A percentile compares a stretch with the other conserved stretches of the same genome.
Conservation (phyloP, 208 protist species). For the Phytomonas francai region DNA sequence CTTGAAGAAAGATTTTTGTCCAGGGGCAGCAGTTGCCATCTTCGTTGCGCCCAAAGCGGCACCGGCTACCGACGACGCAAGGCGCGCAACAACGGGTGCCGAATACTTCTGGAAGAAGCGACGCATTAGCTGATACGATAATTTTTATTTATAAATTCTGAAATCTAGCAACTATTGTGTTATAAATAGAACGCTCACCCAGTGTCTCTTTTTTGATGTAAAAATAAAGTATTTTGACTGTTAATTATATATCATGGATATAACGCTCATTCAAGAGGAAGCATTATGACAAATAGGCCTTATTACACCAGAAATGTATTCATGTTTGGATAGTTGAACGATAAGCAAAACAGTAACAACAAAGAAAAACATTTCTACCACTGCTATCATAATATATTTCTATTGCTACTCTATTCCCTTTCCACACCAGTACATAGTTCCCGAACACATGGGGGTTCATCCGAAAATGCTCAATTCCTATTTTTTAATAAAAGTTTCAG, state of each 20-base stretch:
- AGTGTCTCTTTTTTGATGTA: too few relatives aligned
- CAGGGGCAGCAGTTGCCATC: slow-evolving; percentile 17
- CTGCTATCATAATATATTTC: not conserved
- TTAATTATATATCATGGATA: slow-evolving; percentile 8
- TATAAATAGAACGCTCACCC: not conserved
- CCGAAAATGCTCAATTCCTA: too few relatives aligned
- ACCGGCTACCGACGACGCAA: slow-evolving; percentile 26
- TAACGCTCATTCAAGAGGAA: not conserved
- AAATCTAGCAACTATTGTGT: slow-evolving; percentile 6
- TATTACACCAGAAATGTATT: too few relatives aligned
- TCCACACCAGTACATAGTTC: not conserved
- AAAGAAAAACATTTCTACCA: slow-evolving; percentile 4
- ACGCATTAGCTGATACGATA: slow-evolving; percentile 26
- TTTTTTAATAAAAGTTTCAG: not conserved
- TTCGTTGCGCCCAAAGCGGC: slow-evolving; percentile 21
- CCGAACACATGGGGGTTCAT: too few relatives aligned
- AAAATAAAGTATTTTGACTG: too few relatives aligned
- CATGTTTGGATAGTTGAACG: not conserved
- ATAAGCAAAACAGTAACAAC: slow-evolving; percentile 2
- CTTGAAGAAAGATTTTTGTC: slow-evolving; percentile 78
- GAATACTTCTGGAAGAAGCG: slow-evolving; percentile 44
- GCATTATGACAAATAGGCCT: too few relatives aligned
- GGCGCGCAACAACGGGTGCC: slow-evolving; percentile 27
- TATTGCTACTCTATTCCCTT: not conserved
- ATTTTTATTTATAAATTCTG: not conserved